Percentiles rank a stretch among this genome's conserved stretches.
These are phyloP conservation scores for Blastobotrys indianensis DNA, from an alignment of 1,139 yeast genomes.

Conservation along the genomic window DNA sequence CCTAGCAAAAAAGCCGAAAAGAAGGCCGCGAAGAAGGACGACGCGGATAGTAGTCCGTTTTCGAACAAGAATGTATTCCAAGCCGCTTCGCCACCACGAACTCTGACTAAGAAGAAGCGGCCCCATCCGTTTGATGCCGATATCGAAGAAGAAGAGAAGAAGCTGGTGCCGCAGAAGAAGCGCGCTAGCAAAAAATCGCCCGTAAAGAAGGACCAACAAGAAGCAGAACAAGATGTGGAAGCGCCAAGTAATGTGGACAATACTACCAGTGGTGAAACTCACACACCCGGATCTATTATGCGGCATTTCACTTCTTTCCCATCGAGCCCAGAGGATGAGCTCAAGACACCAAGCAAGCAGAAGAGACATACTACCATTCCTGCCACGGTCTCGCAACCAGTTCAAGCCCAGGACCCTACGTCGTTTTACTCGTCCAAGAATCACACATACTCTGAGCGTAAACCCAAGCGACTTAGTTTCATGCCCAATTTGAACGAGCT, in stretches of 20 bases:
- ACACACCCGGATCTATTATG: conserved; percentile 15
- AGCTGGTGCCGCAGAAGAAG: conserved; percentile 12
- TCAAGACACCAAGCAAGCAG: conserved; percentile 8
- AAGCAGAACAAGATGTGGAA: conserved; percentile 5
- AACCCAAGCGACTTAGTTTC: conserved; percentile 23
- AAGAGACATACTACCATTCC: conserved; percentile 9
- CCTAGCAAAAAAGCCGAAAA: conserved; percentile 5
- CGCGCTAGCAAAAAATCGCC: conserved; percentile 10
- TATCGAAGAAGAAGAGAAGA: conserved; percentile 4
- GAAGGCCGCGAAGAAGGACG: conserved; percentile 10
- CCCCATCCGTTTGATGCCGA: conserved; percentile 11
- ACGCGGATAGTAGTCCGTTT: conserved; percentile 33
- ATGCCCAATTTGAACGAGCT: conserved; percentile 25
- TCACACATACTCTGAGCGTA: conserved; percentile 14
- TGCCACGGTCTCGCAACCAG: conserved; percentile 8
- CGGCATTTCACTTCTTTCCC: conserved; percentile 22
- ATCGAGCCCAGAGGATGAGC: conserved; percentile 17
- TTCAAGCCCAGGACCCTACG: conserved; percentile 4
- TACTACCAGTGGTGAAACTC: neutral
- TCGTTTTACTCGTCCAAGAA: conserved; percentile 8
- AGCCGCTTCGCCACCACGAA: conserved; percentile 25
- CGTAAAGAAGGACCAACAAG: conserved; percentile 3
- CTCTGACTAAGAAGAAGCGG: conserved; percentile 16
- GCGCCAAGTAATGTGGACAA: neutral
- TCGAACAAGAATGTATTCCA: conserved; percentile 42